Evolutionary conservation across 2,329 filamentous ascomycete species (phyloP).

Genomic region (Beauveria brongniartii): DNA sequence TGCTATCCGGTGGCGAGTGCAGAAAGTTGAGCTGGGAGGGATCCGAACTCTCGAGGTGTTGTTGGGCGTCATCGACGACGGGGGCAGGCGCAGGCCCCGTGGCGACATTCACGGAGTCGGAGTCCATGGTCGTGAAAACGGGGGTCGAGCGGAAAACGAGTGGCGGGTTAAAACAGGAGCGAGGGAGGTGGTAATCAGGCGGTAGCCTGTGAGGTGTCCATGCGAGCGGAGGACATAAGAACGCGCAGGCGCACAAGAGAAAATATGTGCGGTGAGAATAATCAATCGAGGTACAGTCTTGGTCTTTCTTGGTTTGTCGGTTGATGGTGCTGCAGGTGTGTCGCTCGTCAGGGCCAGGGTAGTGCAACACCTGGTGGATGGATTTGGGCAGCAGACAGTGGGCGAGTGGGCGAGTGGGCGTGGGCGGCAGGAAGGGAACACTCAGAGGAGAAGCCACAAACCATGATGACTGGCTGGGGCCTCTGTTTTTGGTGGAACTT

Average conservation of each 20-base stretch:
- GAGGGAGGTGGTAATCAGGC: conserved; percentile 19
- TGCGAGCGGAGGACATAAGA: conserved; percentile 14
- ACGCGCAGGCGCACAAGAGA: not conserved
- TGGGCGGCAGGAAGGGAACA: not conserved
- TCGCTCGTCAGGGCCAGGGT: conserved; percentile 10
- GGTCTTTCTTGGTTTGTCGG: not conserved
- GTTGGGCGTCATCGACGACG: conserved; percentile 20
- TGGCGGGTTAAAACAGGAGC: conserved; percentile 2
- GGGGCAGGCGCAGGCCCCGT: conserved; percentile 10
- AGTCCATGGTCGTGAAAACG: conserved; percentile 2
- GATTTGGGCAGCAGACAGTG: not conserved
- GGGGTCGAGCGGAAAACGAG: conserved; percentile 5
- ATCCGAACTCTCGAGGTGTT: conserved; percentile 29
- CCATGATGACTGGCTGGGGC: not conserved
- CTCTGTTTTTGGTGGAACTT: too few relatives aligned
- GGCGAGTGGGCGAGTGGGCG: not conserved
- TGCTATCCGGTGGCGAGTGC: conserved; percentile 57
- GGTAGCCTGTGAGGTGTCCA: conserved; percentile 29
- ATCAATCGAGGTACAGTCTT: not conserved
- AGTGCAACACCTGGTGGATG: conserved; percentile 5
- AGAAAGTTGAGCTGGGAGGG: conserved; percentile 35
- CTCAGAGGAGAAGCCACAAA: not conserved
- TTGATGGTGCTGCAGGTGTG: conserved; percentile 10
- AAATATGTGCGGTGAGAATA: not conserved
- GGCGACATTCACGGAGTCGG: not conserved